Evolutionary conservation across 305 asterid species (phyloP), one percentile per base, ranked within the genome.

Genomic region (Petunia hybrid): DNA sequence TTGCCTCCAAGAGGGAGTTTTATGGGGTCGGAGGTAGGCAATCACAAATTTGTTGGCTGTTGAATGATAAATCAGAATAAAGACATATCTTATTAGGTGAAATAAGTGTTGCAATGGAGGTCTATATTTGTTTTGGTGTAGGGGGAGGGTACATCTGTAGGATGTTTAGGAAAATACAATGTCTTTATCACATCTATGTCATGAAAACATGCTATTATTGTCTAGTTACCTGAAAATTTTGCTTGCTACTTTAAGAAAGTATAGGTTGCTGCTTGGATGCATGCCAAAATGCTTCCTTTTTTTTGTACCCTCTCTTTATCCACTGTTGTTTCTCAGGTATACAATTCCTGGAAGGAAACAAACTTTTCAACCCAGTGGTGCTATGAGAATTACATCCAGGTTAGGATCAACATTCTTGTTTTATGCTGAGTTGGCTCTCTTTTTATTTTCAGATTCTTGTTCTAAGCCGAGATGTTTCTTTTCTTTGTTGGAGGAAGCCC

Each of bases 341-440:
- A 90, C 83, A 95, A 85, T 86, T 90, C 97, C 13, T 96, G 99
- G 98, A 96, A 84, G 88, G 98, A 96, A 89, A 93, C 97, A 56
- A 83, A 91, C 87, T 96, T 86, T 85, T 90, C 98, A 51, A 96
- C 98, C 35, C 98, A 93, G 79, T 94, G 99, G 99, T 94, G 99
- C 87, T 94, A 93, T 51, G 98, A 96, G 86, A 96, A 94, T 86
- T 96, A 93, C 85, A 94, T 96, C 76, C 98, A 87, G 80, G 88
- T 86, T 77, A 53, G 83, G 80, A 57, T 43, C 8, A 53, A 13
- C 31, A 64, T 59, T 31, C 13, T 43, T 56, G 13, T 46, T 71
- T 48, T 48, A 71, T 12, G 45, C 62, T 35, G 35, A 46, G 78
- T 46, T 35, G 12, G 62, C 31, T 48, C 60, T 31, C 8, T 51